Conservation (phyloP, 345 rosid species). For the Eucalyptus coolabah region DNA sequence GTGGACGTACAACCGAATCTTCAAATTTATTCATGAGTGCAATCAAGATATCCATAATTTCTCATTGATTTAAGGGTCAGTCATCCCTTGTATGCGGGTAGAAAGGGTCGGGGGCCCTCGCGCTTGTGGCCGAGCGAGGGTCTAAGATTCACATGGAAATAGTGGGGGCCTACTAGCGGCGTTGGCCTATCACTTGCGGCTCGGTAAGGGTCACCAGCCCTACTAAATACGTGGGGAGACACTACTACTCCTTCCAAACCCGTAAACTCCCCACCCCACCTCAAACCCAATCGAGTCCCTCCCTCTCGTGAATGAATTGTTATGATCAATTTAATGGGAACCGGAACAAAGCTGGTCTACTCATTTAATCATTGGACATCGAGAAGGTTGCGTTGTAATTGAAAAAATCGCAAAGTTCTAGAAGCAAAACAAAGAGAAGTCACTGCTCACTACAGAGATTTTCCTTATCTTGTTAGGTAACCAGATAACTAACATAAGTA, state of each 20-base stretch:
- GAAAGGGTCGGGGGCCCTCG: background rate
- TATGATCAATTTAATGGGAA: background rate
- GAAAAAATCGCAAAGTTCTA: background rate
- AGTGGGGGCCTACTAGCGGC: background rate
- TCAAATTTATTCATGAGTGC: background rate
- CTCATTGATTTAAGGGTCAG: background rate
- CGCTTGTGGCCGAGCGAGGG: background rate
- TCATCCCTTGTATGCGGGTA: background rate
- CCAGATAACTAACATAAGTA: background rate
- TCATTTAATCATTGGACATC: background rate
- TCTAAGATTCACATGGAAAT: background rate
- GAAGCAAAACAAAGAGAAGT: background rate
- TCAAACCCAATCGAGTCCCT: background rate
- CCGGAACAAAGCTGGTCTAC: background rate
- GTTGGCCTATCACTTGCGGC: background rate
- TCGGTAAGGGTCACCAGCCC: background rate
- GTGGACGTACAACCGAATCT: background rate
- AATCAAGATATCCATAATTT: background rate
- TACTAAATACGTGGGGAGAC: background rate
- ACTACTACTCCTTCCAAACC: background rate
- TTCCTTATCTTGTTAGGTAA: background rate
- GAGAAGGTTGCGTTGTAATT: background rate
- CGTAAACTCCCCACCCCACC: background rate
- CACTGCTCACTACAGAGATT: background rate
- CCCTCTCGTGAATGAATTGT: background rate